These are phyloP conservation scores for Pseudopithomyces chartarum DNA, from an alignment of 2,329 filamentous ascomycete species.

Conservation along the genomic window DNA sequence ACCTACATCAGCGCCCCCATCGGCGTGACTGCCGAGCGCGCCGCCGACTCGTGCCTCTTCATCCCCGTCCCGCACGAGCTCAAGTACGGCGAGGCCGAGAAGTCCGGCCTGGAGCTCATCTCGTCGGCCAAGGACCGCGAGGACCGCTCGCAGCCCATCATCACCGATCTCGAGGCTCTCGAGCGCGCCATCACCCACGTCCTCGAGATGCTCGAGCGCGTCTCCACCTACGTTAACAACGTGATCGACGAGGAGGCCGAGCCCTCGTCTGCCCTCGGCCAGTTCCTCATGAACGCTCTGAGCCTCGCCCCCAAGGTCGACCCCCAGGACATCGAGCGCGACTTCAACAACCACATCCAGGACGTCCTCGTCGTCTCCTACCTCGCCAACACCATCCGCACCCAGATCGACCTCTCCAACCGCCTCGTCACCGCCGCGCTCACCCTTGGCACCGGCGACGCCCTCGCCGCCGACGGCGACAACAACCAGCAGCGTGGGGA, in stretches of 20 bases:
- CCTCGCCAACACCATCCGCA: constrained; percentile 96
- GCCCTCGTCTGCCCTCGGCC: constrained; percentile 88
- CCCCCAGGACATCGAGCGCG: constrained; percentile 84
- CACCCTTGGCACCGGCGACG: constrained; percentile 52
- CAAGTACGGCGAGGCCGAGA: constrained; percentile 80
- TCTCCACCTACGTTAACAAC: constrained; percentile 88
- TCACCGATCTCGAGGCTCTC: constrained; percentile 87
- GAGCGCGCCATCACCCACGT: constrained; percentile 87
- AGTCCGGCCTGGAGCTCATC: constrained; percentile 80
- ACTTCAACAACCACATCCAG: constrained; percentile 99
- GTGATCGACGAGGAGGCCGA: constrained; percentile 92
- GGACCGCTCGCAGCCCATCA: constrained; percentile 71
- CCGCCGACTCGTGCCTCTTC: constrained; percentile 95
- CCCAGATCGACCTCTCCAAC: constrained; percentile 96
- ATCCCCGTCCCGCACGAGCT: constrained; percentile 96
- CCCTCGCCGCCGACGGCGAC: constrained; percentile 39
- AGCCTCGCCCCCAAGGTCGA: constrained; percentile 95
- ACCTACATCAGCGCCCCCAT: constrained; percentile 97
- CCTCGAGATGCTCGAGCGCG: constrained; percentile 85
- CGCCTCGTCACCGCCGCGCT: constrained; percentile 73
- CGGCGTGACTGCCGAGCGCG: constrained; percentile 91
- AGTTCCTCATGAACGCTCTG: constrained; percentile 93
- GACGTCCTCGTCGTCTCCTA: constrained; percentile 98
- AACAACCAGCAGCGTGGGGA: constrained; percentile 41
- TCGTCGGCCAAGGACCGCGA: constrained; percentile 80